Base-by-base conservation (phyloP, 768 basidiomycete genomes). In the Cyathus striatus region DNA sequence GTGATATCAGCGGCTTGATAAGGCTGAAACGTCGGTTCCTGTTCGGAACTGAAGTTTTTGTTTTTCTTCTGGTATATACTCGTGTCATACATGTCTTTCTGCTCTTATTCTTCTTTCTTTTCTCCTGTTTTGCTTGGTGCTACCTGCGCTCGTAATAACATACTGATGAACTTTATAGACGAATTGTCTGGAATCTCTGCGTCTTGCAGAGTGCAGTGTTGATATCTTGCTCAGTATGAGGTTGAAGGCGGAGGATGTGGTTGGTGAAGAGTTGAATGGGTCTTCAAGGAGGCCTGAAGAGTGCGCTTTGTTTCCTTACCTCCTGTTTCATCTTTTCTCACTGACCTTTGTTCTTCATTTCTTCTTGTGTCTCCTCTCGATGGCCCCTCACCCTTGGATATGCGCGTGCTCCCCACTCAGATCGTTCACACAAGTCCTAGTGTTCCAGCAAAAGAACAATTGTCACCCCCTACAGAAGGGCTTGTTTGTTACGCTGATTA, bases 381-480 rank as follows among this genome's bases (percentile, higher is more conserved):
- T n/a, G n/a, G n/a, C 13, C 35, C 35, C 35, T 36, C 35, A n/a
- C n/a, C n/a, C n/a, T n/a, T n/a, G n/a, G n/a, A n/a, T n/a, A n/a
- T n/a, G n/a, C n/a, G n/a, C n/a, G n/a, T n/a, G 9, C 17, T 13
- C 35, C 12, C 10, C 20, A 13, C 35, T 17, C 23, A 71, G 69
- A 20, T 58, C 76, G 0, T 80, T 76, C 50, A 44, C 48, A 2
- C 38, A 59, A 4, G 72, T 86, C 3, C 63, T 67, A 30, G 49
- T 54, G 2, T 75, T 89, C 49, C 67, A 87, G 22, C 53, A 68
- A 42, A 81, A 78, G 49, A 80, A 87, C 49, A 64, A 69, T 12
- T 66, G 76, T 32, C 66, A 85, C 1, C 83, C 88, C 0, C 90
- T 89, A 64, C 61, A 90, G 49, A 86, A 87, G 20, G 90, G 90